Base-by-base conservation (phyloP, 257 asterid genomes). In the Solanum sitiens region DNA sequence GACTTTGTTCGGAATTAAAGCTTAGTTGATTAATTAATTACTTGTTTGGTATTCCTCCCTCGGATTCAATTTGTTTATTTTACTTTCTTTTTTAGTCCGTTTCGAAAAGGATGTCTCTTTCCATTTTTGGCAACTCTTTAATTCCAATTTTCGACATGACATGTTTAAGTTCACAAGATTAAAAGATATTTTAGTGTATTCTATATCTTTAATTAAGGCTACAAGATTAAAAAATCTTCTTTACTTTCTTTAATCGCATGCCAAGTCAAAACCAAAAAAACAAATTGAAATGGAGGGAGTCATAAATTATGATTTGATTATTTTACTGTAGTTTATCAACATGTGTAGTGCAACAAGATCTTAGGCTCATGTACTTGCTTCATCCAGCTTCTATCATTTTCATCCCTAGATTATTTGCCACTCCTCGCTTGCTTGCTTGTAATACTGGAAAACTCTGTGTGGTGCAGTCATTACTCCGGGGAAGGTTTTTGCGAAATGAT, bases 391-490 rank as follows among this genome's bases (percentile, higher is more conserved):
- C 86, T 50, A 56, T 82, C 33, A 50, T 53, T 50, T 50, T 47
- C 70, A 32, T 50, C 32, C n/a, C 12, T 50, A 5, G 20, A 50
- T 30, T 82, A 82, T 20, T 82, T 82, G 68, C 32, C 40, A 30
- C 86, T n/a, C n/a, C n/a, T n/a, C n/a, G n/a, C n/a, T 5, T 47
- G 85, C 86, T 30, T 50, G 32, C 45, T 30, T 20, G 13, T 82
- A 32, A 32, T 82, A 53, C 71, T 30, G 71, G 40, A 82, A 27
- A 82, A 53, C 45, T 53, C 32, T 50, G 86, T 50, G 45, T 32
- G 67, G 27, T 92, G 90, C 93, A 97, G 99, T 94, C 98, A 20
- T 93, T 95, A 40, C 98, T 95, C 83, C 90, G 93, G 83, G 98
- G 98, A 65, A 95, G 98, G 88, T 97, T 97, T 90, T 88, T 97